These are phyloP conservation scores for Chrysosporium queenslandicum DNA, from an alignment of 2,329 filamentous ascomycete species.

Conservation along the genomic window DNA sequence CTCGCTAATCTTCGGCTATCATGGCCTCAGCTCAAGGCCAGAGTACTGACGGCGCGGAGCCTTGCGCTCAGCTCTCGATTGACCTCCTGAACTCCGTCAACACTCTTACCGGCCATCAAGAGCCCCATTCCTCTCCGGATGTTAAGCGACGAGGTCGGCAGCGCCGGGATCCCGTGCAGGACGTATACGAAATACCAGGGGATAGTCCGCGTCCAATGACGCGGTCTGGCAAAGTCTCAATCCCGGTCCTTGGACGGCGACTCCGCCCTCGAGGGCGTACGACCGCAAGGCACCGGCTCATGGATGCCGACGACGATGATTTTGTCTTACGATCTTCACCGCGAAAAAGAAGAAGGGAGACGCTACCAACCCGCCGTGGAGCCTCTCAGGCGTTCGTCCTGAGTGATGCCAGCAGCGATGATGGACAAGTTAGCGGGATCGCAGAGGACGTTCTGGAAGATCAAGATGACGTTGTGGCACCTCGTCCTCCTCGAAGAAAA, in stretches of 20 bases:
- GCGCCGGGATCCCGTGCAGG: neutral
- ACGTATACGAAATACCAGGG: neutral
- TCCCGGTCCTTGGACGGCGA: neutral
- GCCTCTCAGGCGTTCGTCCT: neutral
- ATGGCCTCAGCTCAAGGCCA: neutral
- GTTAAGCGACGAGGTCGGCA: neutral
- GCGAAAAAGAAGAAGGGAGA: neutral
- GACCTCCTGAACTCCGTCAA: conserved; percentile 7
- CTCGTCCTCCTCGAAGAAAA: neutral
- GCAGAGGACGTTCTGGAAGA: neutral
- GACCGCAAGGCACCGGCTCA: neutral
- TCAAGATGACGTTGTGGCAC: neutral
- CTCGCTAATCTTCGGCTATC: neutral
- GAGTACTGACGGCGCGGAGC: neutral
- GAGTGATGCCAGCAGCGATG: neutral
- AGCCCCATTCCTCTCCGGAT: neutral
- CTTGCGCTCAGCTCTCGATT: conserved; percentile 1
- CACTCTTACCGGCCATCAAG: neutral
- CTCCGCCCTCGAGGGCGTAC: neutral
- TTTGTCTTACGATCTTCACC: neutral
- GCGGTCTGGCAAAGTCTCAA: neutral
- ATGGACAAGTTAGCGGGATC: neutral
- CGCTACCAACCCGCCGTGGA: neutral
- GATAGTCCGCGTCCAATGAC: neutral
- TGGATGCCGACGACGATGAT: neutral